Evolutionary conservation across 768 basidiomycete genomes (phyloP).

Genomic region (Xanthoconium stramineum): DNA sequence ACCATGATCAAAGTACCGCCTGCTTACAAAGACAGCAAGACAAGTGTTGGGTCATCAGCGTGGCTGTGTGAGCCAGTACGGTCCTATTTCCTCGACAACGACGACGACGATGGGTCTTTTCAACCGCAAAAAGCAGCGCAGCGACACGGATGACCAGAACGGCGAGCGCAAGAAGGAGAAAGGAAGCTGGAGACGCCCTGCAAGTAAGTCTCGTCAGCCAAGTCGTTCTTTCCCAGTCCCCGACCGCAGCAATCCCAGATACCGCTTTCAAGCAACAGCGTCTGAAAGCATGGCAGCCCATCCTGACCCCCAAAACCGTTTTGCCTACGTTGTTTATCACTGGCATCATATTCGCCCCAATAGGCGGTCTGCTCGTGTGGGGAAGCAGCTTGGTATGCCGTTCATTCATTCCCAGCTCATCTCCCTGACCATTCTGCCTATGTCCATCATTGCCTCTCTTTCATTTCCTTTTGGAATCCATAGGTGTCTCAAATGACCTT

Average conservation of each 20-base stretch:
- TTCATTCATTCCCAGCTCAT: slow-evolving; percentile 24
- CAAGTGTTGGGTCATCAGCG: not conserved
- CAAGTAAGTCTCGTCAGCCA: slow-evolving; percentile 53
- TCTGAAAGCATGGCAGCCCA: slow-evolving; percentile 99
- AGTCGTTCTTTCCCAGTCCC: slow-evolving; percentile 3
- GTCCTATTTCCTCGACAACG: not conserved
- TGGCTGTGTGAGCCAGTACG: slow-evolving; percentile 11
- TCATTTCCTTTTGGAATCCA: slow-evolving; percentile 3
- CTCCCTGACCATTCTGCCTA: slow-evolving; percentile 3
- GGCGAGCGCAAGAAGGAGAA: slow-evolving; percentile 73
- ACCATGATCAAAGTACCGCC: slow-evolving; percentile 40
- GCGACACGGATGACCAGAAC: slow-evolving; percentile 37
- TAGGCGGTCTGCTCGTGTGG: slow-evolving; percentile 94
- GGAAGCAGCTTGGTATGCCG: slow-evolving; percentile 63
- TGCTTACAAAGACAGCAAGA: slow-evolving; percentile 15
- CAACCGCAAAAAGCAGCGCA: slow-evolving; percentile 46
- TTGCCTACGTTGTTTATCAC: slow-evolving; percentile 95
- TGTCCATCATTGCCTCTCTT: not conserved
- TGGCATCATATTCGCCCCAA: slow-evolving; percentile 92
- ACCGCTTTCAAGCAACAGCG: slow-evolving; percentile 99
- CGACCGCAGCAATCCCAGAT: slow-evolving; percentile 47
- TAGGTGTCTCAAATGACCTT: slow-evolving; percentile 91
- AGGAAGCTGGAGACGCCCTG: slow-evolving; percentile 76
- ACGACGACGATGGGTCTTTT: slow-evolving; percentile 51
- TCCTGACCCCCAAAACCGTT: slow-evolving; percentile 96